Base-by-base conservation (phyloP, 768 basidiomycete species). In the Suillus clintonianus region DNA sequence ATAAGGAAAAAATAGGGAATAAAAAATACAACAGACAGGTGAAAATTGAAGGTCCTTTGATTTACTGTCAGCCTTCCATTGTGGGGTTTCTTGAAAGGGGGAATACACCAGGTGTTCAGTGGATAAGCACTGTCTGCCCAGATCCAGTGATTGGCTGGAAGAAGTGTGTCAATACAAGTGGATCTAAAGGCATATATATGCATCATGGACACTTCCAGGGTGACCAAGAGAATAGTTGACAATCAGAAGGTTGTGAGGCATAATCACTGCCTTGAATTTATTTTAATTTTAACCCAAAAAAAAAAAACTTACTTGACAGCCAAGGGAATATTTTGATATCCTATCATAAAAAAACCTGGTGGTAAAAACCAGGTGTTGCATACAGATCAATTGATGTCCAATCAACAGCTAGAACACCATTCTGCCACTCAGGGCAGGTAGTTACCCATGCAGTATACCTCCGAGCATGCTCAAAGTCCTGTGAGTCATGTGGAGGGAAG, bases 331-430 rank as follows among this genome's bases (percentile, higher is more conserved):
- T n/a, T n/a, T n/a, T n/a, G n/a, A n/a, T n/a, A n/a, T n/a, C n/a
- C n/a, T 70, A 59, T 70, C 66, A 62, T 66, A 69, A 36, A 63
- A 63, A 14, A 9, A n/a, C 43, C 22, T 63, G 30, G 10, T 45
- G 42, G 30, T 58, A 37, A 2, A 58, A 8, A 9, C 54, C 55
- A 6, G 55, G 62, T 37, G 57, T 63, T 58, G 24, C 32, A 60
- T 68, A 71, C 15, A 63, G 15, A 15, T 63, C 59, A 22, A 63
- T 17, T 5, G 34, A 19, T 13, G 79, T 80, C 1, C 80, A 78
- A 67, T 81, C 79, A 48, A 79, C 77, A 55, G 79, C 60, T 48
- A 71, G 73, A 71, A 74, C 80, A 0, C 80, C 78, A 59, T 78
- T 45, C 1, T 74, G 55, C 80, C 79, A 82, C 0, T 64, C 71